phyloP scores from a whole-genome alignment of 257 asterid genomes.

The Capsicum rhomboideum region DNA sequence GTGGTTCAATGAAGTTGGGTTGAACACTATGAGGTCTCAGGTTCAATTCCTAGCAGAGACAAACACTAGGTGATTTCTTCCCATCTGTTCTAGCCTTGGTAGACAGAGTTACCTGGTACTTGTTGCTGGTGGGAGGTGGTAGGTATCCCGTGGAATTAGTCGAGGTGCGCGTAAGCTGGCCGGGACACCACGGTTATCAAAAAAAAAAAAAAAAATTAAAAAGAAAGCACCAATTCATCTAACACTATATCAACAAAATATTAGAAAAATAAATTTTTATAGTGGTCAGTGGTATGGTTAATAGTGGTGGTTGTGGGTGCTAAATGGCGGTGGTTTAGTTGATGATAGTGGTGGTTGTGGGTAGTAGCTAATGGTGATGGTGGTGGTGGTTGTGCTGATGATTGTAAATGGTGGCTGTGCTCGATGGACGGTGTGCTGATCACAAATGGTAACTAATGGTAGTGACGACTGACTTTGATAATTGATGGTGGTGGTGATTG shows the following conservation, averaged over 20 bases:
- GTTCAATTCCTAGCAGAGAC: no score
- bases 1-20: no score
- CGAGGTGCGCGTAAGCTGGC: no score
- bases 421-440: background rate
- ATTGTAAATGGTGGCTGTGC: background rate
- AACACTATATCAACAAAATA: background rate
- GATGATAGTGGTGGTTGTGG: background rate
- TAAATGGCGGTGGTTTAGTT: background rate
- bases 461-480: background rate
- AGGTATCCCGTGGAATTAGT: no score
- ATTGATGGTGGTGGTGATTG: no score
- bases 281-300: background rate
- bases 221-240: background rate
- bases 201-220: no score
- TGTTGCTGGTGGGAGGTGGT: no score
- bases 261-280: background rate
- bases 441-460: background rate
- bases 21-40: no score
- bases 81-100: no score
- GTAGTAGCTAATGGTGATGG: background rate
- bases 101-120: no score
- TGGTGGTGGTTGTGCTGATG: background rate
- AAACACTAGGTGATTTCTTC: no score
- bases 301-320: background rate
- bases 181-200: no score